These are phyloP conservation scores for Pseudognaphalium luteoalbum DNA, from an alignment of 129 eudicot species.

Conservation along the genomic window DNA sequence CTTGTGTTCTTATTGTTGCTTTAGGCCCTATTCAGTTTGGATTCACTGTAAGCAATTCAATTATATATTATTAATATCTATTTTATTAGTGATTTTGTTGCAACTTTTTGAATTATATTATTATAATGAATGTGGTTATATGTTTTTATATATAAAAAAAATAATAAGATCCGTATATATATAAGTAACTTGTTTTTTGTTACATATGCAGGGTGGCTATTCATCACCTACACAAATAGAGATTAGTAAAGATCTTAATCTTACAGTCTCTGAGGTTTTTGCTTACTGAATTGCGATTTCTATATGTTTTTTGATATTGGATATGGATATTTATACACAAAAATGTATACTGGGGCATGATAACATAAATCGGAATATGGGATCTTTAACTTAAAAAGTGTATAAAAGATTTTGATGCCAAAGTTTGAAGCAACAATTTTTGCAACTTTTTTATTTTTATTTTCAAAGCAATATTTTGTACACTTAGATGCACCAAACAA, in stretches of 20 bases:
- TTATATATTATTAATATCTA: not conserved
- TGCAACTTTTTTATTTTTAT: not conserved
- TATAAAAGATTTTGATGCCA: not conserved
- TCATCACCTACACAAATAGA: not conserved
- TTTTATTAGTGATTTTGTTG: not conserved
- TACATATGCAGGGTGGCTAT: not conserved
- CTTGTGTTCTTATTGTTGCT: constrained; percentile 85
- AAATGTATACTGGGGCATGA: not conserved
- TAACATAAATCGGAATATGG: too few relatives aligned
- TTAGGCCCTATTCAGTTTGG: constrained; percentile 95
- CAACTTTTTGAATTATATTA: not conserved
- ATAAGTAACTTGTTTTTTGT: not conserved
- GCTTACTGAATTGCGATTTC: not conserved
- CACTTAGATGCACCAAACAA: not conserved
- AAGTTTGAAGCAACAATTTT: not conserved
- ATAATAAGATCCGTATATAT: constrained; percentile 10
- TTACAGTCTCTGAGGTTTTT: constrained; percentile 46
- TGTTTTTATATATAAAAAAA: not conserved
- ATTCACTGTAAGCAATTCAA: constrained; percentile 60
- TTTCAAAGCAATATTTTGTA: not conserved
- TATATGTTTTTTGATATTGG: not conserved
- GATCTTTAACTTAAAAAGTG: not conserved
- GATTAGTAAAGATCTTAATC: not conserved
- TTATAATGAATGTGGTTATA: not conserved
- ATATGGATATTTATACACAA: not conserved